Base-by-base conservation (phyloP, 2,329 filamentous ascomycete species). In the Mycosphaerella sp. region DNA sequence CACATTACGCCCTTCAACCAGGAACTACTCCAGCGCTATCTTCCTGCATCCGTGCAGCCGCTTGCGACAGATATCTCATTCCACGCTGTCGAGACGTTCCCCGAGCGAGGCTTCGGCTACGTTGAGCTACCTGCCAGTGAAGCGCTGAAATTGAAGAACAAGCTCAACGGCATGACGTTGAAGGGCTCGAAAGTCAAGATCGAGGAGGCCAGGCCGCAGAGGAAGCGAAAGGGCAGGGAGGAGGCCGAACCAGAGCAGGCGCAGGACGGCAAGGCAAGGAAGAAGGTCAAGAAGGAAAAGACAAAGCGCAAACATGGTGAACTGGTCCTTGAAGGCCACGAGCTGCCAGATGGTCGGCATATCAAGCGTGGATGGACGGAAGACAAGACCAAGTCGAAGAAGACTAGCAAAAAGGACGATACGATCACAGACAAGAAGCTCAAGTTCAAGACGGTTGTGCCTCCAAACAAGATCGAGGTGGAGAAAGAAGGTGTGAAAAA, bases 311-410 rank as follows among this genome's bases (percentile, higher is more conserved):
- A 75, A 46, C 74, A 78, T 21, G 75, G 76, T 36, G 56, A 59
- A 47, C 49, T 54, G 7, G 73, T 84, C 2, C 56, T 85, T n/a
- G 73, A 77, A 23, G 93, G 90, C 4, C 78, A 89, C 45, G 82
- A 87, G 65, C 74, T 98, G 39, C 80, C 84, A 5, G 77, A 82
- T 14, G 85, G 82, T 45, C 82, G 91, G 62, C 87, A 87, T 66
- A 84, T 96, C 57, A 95, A 93, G 76, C 80, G 91, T 57, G 91
- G 90, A 4, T 95, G 91, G 91, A 92, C 87, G 0, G 87, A 90
- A 26, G 60, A 63, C 6, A 55, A 51, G 40, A 42, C 51, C 36
- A 62, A 62, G 23, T 56, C 54, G 67, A 73, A 54, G 67, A 72
- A 56, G 65, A 46, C 31, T 4, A 73, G 75, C 57, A 70, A 78